Evolutionary conservation across 345 rosid genomes (phyloP), one percentile per base, ranked within the genome.

Genomic region (Linum tenue): DNA sequence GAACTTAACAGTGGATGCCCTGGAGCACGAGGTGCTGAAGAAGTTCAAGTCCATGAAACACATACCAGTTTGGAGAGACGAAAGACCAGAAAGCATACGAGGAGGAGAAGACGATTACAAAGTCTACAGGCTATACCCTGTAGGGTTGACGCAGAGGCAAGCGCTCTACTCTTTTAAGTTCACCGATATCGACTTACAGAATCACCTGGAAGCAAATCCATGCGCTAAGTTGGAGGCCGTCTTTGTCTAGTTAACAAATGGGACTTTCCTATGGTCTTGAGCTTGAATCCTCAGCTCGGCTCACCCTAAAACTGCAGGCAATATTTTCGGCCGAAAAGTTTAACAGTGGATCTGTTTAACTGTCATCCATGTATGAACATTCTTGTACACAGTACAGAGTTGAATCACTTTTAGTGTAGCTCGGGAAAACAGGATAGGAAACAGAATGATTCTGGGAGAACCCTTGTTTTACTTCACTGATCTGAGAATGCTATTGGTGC

Each of bases 101-200:
- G 90, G 96, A 39, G 89, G 82, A 50, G 79, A 80, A 3, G 82
- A 9, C 12, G 53, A 82, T 59, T 83, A 84, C 37, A 85, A 75
- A 79, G 65, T 90, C 50, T 79, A 88, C 78, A 72, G 71, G 71
- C 79, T 94, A 76, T 85, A 84, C 63, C 99, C 97, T 2, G 82
- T 94, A 37, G 97, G 97, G 59, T 69, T 85, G 79, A 90, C 99
- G 3, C 97, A 90, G 78, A 84, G 95, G 79, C 83, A 85, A 68
- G 96, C 99, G 59, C 69, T 94, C 67, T 88, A 88, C 69, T 76
- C 69, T 15, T 94, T 88, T 83, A 79, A 73, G 72, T 86, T 94
- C 69, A 76, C 83, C 4, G 78, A 83, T 60, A 67, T 79, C 14
- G 92, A 81, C 65, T 72, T 90, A 60, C 78, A 72, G 73, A 83